Evolutionary conservation across 495 filamentous ascomycete species (phyloP).

Genomic region (Talaromyces proteolyticus): DNA sequence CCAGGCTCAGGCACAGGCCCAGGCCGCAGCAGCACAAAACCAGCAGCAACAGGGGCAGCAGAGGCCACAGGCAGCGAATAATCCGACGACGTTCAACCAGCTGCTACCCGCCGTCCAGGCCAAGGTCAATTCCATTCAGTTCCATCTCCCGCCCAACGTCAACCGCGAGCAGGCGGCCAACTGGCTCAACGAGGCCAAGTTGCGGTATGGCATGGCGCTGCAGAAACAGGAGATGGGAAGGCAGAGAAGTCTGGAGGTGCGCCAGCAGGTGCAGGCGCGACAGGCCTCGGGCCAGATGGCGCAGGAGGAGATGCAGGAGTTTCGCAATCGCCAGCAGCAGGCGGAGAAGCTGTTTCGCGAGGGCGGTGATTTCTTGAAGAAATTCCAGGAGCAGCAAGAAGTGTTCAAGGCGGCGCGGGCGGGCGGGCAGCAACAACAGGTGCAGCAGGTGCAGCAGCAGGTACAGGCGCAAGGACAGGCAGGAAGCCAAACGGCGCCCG

Average conservation of each 20-base stretch:
- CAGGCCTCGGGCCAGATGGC: slow-evolving; percentile 31
- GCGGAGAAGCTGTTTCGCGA: slow-evolving; percentile 42
- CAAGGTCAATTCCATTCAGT: slow-evolving; percentile 38
- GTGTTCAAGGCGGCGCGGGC: slow-evolving; percentile 29
- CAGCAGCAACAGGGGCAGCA: slow-evolving; percentile 16
- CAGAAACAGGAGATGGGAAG: slow-evolving; percentile 47
- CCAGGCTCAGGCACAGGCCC: slow-evolving; percentile 22
- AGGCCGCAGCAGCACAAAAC: slow-evolving; percentile 16
- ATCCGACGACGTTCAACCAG: slow-evolving; percentile 31
- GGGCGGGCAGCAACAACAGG: slow-evolving; percentile 18
- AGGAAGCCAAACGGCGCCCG: no score
- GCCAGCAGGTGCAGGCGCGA: slow-evolving; percentile 29
- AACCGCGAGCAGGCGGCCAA: slow-evolving; percentile 38
- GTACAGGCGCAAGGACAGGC: slow-evolving; percentile 15
- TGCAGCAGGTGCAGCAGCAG: slow-evolving; percentile 7
- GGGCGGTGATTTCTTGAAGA: slow-evolving; percentile 37
- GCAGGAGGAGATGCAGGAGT: slow-evolving; percentile 36
- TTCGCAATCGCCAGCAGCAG: slow-evolving; percentile 34
- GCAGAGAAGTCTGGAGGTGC: slow-evolving; percentile 29
- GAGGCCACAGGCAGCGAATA: slow-evolving; percentile 29
- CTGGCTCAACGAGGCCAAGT: slow-evolving; percentile 46
- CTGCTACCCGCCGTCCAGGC: slow-evolving; percentile 37
- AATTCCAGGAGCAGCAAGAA: slow-evolving; percentile 45
- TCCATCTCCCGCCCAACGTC: slow-evolving; percentile 42
- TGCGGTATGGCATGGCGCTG: slow-evolving; percentile 45